Evolutionary conservation across 768 basidiomycete species (phyloP).

Genomic region (Tylopilus sp.): DNA sequence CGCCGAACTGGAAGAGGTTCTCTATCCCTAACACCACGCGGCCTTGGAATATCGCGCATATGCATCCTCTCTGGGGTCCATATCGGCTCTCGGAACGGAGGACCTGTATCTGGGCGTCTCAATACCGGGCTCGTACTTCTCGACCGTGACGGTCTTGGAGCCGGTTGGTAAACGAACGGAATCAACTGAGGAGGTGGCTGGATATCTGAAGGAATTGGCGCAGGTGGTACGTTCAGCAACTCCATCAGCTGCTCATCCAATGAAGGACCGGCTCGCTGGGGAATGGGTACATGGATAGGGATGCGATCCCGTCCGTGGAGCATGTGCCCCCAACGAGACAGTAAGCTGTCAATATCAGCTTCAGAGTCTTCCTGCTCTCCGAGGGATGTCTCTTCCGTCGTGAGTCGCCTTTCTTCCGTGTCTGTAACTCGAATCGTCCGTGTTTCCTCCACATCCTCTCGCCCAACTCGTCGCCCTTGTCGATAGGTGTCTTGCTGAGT

Average conservation of each 20-base stretch:
- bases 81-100: constrained; percentile 24
- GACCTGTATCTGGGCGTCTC: constrained; percentile 23
- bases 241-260: constrained; percentile 60
- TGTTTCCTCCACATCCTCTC: constrained; percentile 6
- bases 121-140: constrained; percentile 40
- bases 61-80: constrained; percentile 23
- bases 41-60: constrained; percentile 6
- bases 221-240: constrained; percentile 48
- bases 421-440: constrained; percentile 18
- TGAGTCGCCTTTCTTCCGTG: constrained; percentile 13
- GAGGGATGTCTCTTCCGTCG: constrained; percentile 22
- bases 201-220: constrained; percentile 37
- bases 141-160: constrained; percentile 36
- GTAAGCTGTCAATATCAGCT: constrained; percentile 24
- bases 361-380: constrained; percentile 29
- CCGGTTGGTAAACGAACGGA: constrained; percentile 53
- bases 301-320: constrained; percentile 24
- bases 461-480: neutral
- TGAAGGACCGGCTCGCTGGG: constrained; percentile 43
- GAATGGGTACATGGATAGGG: constrained; percentile 43
- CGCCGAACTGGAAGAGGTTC: constrained; percentile 1
- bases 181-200: constrained; percentile 51
- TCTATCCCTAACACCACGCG: no score
- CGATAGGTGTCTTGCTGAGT: constrained; percentile 3
- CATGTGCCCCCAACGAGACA: constrained; percentile 27